Evolutionary conservation across 371 early-diverging fungal genomes (phyloP), one percentile per base, ranked within the genome.

Genomic region (Blakeslea trispora): DNA sequence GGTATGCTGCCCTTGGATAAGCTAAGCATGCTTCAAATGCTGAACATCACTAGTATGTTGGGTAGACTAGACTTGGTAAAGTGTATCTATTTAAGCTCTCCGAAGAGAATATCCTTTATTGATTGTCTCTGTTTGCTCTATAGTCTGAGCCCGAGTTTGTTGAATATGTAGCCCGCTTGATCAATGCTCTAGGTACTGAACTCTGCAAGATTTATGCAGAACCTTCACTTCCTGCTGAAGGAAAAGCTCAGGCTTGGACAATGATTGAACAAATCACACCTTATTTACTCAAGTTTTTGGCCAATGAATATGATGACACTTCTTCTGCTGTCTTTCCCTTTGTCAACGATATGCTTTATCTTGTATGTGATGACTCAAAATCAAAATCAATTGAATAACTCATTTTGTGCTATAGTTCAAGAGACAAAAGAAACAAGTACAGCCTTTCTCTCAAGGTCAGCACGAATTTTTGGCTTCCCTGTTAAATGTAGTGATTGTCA

Each of bases 1-100:
- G 98, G 98, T 28, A 97, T 96, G 97, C 77, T 82, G 49, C 86
- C 93, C 0, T 52, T 79, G 55, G 96, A 96, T 59, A 96, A 96
- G 71, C 70, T 96, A 45, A 83, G 81, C 40, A 81, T 97, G 64
- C 81, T 96, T 50, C 89, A 89, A 70, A 78, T 87, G 59, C 79
- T 97, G 39, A 82, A 86, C 53, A 63, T 94, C 10, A 81, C 88
- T 3, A 82, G 83, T 11, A 76, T 89, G 1, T 65, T 95, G 64
- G 70, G 67, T 11, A 73, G 79, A 22, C 70, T 83, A 45, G 78
- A 79, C 54, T 53, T 76, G 64, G 83, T 79, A 74, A 69, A 19
- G 3, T 32, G n/a, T n/a, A n/a, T n/a, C n/a, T n/a, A n/a, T n/a
- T n/a, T n/a, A n/a, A n/a, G n/a, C n/a, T n/a, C n/a, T n/a, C 13